Evolutionary conservation across 257 asterid species (phyloP).

Genomic region (Plantago ovata): DNA sequence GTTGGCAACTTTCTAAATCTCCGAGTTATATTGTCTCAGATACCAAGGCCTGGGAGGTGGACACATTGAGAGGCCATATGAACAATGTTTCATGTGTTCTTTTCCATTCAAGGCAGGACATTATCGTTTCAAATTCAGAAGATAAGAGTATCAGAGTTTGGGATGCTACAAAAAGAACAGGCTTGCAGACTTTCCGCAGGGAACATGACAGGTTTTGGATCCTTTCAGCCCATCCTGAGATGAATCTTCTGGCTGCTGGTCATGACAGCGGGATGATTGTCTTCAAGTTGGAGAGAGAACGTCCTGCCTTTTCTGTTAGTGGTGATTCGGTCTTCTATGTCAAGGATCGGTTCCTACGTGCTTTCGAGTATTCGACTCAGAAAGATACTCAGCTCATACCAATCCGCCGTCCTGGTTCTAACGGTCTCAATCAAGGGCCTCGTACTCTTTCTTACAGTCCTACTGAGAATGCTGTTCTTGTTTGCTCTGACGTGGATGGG

Average conservation of each 20-base stretch:
- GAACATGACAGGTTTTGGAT: constrained; percentile 99
- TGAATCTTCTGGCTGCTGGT: constrained; percentile 98
- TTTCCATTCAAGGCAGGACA: constrained; percentile 87
- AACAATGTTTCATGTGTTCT: constrained; percentile 89
- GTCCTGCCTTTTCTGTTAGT: no score
- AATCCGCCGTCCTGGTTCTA: no score
- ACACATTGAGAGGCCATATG: no score
- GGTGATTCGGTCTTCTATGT: no score
- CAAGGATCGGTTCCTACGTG: no score
- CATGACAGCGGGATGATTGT: constrained; percentile 99
- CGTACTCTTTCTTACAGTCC: no score
- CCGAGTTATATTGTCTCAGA: constrained; percentile 36
- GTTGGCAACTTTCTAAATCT: neutral
- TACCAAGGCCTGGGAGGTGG: constrained; percentile 99
- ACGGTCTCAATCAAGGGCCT: no score
- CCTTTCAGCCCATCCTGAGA: constrained; percentile 93
- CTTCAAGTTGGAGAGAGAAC: constrained; percentile 89
- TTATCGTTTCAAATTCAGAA: constrained; percentile 92
- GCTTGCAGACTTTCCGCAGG: constrained; percentile 95
- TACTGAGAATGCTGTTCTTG: constrained; percentile 98
- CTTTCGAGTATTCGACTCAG: no score
- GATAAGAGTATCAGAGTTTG: constrained; percentile 97
- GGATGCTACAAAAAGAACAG: constrained; percentile 99
- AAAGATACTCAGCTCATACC: no score
- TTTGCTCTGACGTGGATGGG: constrained; percentile 87